Evolutionary conservation across 2,329 filamentous ascomycete species (phyloP), one percentile per base, ranked within the genome.

Genomic region (Exophiala bonariae): DNA sequence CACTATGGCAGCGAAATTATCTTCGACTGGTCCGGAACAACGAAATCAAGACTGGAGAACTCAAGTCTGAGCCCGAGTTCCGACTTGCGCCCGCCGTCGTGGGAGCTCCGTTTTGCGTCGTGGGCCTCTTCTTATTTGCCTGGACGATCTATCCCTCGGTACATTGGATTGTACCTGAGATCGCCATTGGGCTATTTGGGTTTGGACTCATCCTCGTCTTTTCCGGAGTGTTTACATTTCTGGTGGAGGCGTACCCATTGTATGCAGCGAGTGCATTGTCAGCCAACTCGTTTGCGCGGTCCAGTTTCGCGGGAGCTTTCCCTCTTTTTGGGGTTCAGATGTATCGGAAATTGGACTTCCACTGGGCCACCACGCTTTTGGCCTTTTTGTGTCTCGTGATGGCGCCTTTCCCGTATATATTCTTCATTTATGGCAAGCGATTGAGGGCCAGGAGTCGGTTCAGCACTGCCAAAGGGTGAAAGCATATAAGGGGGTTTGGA

Each of bases 81-180:
- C 82, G 89, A 51, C 78, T 96, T 26, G 87, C 89, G 5, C 82
- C 88, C 26, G 69, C 83, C 16, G 86, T 91, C 41, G 64, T 77
- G 6, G 92, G 91, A n/a, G 83, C 83, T 1, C 68, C 89, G 35
- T 68, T 95, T 8, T 88, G 93, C 23, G 88, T 90, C 4, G 73
- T 87, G 46, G 88, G 89, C 5, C 70, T 97, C 13, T 95, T 96
- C 66, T 86, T 88, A 70, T 96, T 96, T 68, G 89, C 82, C 7
- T 96, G 89, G 87, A 90, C 87, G 3, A 86, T 86, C 11, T 91
- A 84, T 64, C 67, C 83, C 41, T 78, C 68, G 58, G 79, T 96
- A 39, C 85, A 89, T 67, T 92, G 83, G 83, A 86, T 88, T 52
- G 77, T 83, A 36, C 85, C 86, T 19, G 84, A 89, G 56, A 83